These are phyloP conservation scores for Tylopilus subfusipes DNA, from an alignment of 768 basidiomycete genomes.

Conservation along the genomic window DNA sequence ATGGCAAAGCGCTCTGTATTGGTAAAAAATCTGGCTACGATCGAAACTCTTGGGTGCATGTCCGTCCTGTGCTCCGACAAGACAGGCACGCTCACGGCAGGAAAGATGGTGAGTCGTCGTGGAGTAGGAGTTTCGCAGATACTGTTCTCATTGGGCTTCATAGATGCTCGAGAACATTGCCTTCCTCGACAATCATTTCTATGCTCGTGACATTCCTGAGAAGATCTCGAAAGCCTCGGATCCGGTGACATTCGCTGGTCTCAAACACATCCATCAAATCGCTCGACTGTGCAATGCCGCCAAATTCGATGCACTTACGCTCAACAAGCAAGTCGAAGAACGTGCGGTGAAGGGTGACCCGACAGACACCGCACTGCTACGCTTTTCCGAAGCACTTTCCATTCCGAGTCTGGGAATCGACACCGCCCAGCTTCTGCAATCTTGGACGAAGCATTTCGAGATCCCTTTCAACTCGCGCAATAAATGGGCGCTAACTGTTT, in stretches of 20 bases:
- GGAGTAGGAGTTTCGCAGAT: too few species aligned
- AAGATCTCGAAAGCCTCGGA: slow-evolving; percentile 7
- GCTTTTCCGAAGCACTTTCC: slow-evolving; percentile 39
- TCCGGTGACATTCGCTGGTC: slow-evolving; percentile 11
- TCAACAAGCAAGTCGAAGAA: slow-evolving; percentile 26
- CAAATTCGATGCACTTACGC: slow-evolving; percentile 38
- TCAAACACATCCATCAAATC: slow-evolving; percentile 33
- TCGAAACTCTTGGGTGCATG: not conserved
- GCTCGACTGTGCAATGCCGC: slow-evolving; percentile 56
- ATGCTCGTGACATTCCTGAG: slow-evolving; percentile 11
- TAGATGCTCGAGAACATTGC: slow-evolving; percentile 40
- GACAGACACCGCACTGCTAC: slow-evolving; percentile 51
- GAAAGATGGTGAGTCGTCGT: not conserved
- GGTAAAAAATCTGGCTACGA: not conserved
- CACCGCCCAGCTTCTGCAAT: slow-evolving; percentile 12
- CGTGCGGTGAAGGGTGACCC: slow-evolving; percentile 43
- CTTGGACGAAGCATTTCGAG: slow-evolving; percentile 30
- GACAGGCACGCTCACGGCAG: not conserved
- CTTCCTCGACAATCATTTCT: slow-evolving; percentile 31
- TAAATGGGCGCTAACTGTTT: slow-evolving; percentile 53
- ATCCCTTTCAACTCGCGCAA: slow-evolving; percentile 49
- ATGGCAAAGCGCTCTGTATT: too few species aligned
- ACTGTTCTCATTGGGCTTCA: too few species aligned
- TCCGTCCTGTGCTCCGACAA: not conserved
- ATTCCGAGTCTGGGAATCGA: slow-evolving; percentile 19